Evolutionary conservation across 441 rosid genomes (phyloP).

Genomic region (Gossypium gossypioides): DNA sequence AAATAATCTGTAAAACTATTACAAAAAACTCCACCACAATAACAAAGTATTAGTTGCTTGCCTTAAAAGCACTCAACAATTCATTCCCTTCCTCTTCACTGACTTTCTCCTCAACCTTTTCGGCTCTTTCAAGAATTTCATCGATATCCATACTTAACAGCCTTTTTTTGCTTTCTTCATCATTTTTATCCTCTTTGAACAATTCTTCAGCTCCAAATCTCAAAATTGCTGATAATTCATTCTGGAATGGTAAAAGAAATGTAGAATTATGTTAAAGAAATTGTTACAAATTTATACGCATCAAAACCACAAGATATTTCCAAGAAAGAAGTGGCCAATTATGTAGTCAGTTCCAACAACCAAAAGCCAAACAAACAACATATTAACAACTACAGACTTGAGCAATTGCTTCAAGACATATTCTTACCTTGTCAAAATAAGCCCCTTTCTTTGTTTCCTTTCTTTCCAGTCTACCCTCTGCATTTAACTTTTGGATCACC

Average conservation of each 20-base stretch:
- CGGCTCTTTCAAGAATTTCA: slow-evolving; percentile 97
- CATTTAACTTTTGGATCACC: slow-evolving; percentile 98
- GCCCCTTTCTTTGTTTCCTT: slow-evolving; percentile 91
- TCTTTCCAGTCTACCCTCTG: slow-evolving; percentile 99
- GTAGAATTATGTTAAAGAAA: not conserved
- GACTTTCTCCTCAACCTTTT: slow-evolving; percentile 88
- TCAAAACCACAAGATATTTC: not conserved
- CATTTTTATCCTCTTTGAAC: slow-evolving; percentile 90
- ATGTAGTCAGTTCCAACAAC: not conserved
- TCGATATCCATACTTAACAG: slow-evolving; percentile 90
- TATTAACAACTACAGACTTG: not conserved
- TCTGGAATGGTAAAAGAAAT: slow-evolving; percentile 39
- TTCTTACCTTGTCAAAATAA: slow-evolving; percentile 83
- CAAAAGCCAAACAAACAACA: not conserved
- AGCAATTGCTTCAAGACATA: not conserved
- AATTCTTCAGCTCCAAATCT: slow-evolving; percentile 99
- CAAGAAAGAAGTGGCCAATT: not conserved
- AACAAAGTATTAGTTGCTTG: slow-evolving; percentile 22
- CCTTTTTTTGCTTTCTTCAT: slow-evolving; percentile 92
- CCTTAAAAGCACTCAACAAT: slow-evolving; percentile 96
- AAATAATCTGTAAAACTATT: not conserved
- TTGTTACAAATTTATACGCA: not conserved
- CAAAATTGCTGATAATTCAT: slow-evolving; percentile 94
- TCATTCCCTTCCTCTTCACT: slow-evolving; percentile 59
- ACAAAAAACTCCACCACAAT: slow-evolving; percentile 1